A percentile compares a stretch with the other conserved stretches of the same genome.
Conservation (phyloP, 345 rosid species). For the Litchi chinensis region DNA sequence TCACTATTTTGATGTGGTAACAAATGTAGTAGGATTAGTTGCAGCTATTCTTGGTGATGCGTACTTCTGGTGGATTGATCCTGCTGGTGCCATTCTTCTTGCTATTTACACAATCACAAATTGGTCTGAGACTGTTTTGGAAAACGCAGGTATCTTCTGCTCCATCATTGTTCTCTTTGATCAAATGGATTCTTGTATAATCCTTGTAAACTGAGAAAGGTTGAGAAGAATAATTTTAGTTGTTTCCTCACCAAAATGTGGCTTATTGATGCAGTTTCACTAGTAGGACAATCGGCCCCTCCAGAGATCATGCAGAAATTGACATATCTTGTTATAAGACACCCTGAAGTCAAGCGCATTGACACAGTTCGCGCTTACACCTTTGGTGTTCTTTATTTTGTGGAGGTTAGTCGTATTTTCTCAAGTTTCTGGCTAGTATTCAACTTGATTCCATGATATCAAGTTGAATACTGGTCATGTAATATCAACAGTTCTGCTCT, state of each 20-base stretch:
- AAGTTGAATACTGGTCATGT: neutral
- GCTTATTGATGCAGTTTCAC: conserved; percentile 55
- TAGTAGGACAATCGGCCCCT: conserved; percentile 90
- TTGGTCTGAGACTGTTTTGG: conserved; percentile 91
- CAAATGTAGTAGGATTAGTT: conserved; percentile 78
- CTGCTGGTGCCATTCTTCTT: conserved; percentile 76
- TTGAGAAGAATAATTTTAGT: neutral
- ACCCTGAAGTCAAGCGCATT: conserved; percentile 70
- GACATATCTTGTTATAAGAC: conserved; percentile 73
- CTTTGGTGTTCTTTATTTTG: conserved; percentile 90
- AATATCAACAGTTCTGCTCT: neutral
- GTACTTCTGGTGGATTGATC: conserved; percentile 91
- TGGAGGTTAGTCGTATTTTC: conserved; percentile 59
- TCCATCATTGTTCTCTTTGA: neutral
- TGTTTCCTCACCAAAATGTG: neutral
- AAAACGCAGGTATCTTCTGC: conserved; percentile 67
- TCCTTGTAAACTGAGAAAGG: neutral
- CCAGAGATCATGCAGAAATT: conserved; percentile 80
- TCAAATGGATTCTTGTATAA: neutral
- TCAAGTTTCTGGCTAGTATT: too few species aligned
- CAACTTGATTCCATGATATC: neutral
- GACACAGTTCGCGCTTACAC: conserved; percentile 97
- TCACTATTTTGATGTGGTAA: conserved; percentile 87
- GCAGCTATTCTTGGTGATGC: conserved; percentile 85
- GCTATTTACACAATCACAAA: conserved; percentile 85